Percentiles rank a stretch among this genome's conserved stretches.
These are phyloP conservation scores for Arthrobotrys megalospora DNA, from an alignment of 2,329 filamentous ascomycete species.

Conservation along the genomic window DNA sequence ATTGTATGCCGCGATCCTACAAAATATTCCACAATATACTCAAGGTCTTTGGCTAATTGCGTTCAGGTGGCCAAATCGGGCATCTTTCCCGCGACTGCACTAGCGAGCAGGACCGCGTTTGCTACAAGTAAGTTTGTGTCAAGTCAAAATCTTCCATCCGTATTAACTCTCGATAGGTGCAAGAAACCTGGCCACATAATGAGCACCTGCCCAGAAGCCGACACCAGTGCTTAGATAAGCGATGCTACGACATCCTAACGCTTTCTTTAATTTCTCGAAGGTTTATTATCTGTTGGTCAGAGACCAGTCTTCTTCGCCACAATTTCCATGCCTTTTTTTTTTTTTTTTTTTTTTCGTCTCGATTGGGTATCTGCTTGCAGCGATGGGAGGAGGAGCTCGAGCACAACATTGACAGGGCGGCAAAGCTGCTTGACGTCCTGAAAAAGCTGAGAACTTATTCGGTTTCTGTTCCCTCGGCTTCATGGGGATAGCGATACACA, in stretches of 20 bases:
- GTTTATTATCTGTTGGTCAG: constrained; percentile 12
- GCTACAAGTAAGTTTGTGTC: constrained; percentile 83
- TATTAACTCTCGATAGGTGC: constrained; percentile 66
- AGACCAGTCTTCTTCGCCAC: constrained; percentile 18
- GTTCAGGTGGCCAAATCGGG: constrained; percentile 80
- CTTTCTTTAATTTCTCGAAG: neutral
- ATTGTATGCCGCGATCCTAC: constrained; percentile 74
- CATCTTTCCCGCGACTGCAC: constrained; percentile 97
- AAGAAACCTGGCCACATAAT: constrained; percentile 90
- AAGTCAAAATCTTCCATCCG: neutral
- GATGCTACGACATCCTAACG: neutral
- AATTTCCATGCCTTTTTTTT: constrained; percentile 20
- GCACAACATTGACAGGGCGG: neutral
- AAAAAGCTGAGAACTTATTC: constrained; percentile 17
- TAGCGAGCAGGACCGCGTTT: constrained; percentile 96
- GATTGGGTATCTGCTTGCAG: constrained; percentile 26
- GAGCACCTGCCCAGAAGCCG: constrained; percentile 80
- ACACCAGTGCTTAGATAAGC: constrained; percentile 71
- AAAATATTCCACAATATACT: neutral
- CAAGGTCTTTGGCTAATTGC: constrained; percentile 63
- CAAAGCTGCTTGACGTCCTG: constrained; percentile 6
- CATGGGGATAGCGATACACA: neutral
- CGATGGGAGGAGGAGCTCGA: constrained; percentile 14
- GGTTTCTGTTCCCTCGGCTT: neutral
- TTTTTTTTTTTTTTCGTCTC: constrained; percentile 13